Evolutionary conservation across 371 early-diverging fungal genomes (phyloP).

Genomic region (Capillidium heterosporum): DNA sequence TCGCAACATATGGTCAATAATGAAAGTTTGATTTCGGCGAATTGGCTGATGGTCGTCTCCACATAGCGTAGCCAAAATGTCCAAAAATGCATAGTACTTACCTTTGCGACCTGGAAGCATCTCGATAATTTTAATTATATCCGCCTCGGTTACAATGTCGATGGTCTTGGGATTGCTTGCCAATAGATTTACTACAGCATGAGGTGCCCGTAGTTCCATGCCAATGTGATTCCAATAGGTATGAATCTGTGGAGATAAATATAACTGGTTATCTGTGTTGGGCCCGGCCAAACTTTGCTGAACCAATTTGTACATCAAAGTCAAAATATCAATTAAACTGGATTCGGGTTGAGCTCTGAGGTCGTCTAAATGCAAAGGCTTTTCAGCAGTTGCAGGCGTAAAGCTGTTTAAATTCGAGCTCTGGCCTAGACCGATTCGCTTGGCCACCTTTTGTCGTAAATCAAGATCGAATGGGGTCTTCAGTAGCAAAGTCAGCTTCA

Average conservation of each 20-base stretch:
- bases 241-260: conserved; percentile 13
- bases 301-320: conserved; percentile 12
- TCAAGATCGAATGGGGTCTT: conserved; percentile 19
- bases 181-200: conserved; percentile 17
- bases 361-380: not conserved
- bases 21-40: not conserved
- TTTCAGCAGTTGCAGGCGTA: not conserved
- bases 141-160: conserved; percentile 9
- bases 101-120: conserved; percentile 9
- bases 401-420: not conserved
- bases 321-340: not conserved
- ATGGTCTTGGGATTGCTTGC: conserved; percentile 11
- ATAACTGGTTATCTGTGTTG: conserved; percentile 14
- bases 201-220: conserved; percentile 15
- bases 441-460: conserved; percentile 12
- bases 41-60: not conserved
- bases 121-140: conserved; percentile 13
- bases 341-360: not conserved
- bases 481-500: conserved; percentile 20
- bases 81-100: conserved; percentile 12
- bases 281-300: conserved; percentile 15
- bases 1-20: not conserved
- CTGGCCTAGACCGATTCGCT: not conserved
- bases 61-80: conserved; percentile 17
- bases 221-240: conserved; percentile 12